Base-by-base conservation (phyloP, 345 rosid genomes). In the Microcos paniculata region DNA sequence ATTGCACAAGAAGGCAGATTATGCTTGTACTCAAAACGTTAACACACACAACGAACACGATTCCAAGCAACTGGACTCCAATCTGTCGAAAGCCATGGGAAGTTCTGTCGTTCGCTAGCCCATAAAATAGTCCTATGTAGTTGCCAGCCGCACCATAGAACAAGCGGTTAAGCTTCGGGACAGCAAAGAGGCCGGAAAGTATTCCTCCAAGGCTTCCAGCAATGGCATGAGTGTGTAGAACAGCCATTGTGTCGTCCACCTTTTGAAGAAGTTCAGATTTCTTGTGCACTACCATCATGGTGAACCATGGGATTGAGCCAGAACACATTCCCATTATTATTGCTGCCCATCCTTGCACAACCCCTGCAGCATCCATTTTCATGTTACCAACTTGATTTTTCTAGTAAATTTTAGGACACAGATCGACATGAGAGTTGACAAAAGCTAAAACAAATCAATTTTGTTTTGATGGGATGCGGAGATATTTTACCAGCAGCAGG, bases 321-420 rank as follows among this genome's bases (percentile, higher is more conserved):
- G 87, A 84, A 19, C 76, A 26, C 11, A 84, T 21, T 2, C 87
- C 87, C 87, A 84, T 84, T 1, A 84, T 2, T 24, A 81, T 79
- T n/a, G 87, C 87, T 8, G 84, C 84, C 87, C 87, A 84, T 77
- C 84, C 87, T 81, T 84, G 87, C 31, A 84, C 87, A 35, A 82
- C 71, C 30, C 85, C 81, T 74, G 40, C 40, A 40, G n/a, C 10
- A 26, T 40, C 14, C 43, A 31, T 24, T 45, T 66, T 26, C 46
- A 63, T 63, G 48, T 11, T 23, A 11, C 16, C 16, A 56, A 56
- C 9, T 11, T 24, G 61, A 56, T 10, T 5, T 2, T 2, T 35
- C 2, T 35, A 35, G 5, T 35, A 35, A 35, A 35, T 35, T 35
- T 35, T 35, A 5, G 3, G 2, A 35, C 5, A 5, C 5, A 2